Evolutionary conservation across 805 yeast genomes (phyloP).

Genomic region (Pichia insulana): DNA sequence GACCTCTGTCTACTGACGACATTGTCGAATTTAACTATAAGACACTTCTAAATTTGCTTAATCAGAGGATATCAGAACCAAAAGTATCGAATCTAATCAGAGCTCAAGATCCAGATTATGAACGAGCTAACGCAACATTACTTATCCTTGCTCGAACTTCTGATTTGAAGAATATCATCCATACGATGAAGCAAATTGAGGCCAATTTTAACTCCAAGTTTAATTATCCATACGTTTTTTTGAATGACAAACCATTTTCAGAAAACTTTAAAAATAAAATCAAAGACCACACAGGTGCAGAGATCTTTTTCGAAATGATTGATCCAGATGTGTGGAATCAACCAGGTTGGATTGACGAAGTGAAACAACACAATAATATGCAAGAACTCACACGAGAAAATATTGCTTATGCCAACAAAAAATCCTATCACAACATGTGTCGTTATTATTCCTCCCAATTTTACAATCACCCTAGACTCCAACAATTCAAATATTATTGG

Average conservation of each 20-base stretch:
- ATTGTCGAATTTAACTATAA: conserved; percentile 32
- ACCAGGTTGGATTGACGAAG: conserved; percentile 35
- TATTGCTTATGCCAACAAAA: conserved; percentile 50
- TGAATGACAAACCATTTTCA: conserved; percentile 63
- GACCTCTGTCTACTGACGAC: conserved; percentile 15
- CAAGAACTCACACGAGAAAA: conserved; percentile 27
- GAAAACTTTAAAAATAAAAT: conserved; percentile 45
- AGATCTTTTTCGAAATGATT: conserved; percentile 42
- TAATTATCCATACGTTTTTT: conserved; percentile 71
- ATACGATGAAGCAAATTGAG: conserved; percentile 56
- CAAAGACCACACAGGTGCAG: conserved; percentile 32
- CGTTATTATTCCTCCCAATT: conserved; percentile 63
- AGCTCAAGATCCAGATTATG: conserved; percentile 19
- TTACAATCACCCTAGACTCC: conserved; percentile 53
- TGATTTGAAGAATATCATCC: conserved; percentile 41
- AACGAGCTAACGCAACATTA: conserved; percentile 67
- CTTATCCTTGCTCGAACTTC: conserved; percentile 63
- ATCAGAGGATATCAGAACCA: conserved; percentile 39
- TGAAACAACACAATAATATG: conserved; percentile 30
- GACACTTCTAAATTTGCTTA: conserved; percentile 30
- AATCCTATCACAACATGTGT: conserved; percentile 79
- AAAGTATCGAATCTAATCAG: conserved; percentile 29
- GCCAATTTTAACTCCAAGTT: conserved; percentile 57
- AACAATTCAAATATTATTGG: conserved; percentile 67
- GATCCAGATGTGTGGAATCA: conserved; percentile 40